Percentiles rank a stretch among this genome's conserved stretches.
These are phyloP conservation scores for Phaeophleospora eucalypticola DNA, from an alignment of 2,329 filamentous ascomycete genomes.

Conservation along the genomic window DNA sequence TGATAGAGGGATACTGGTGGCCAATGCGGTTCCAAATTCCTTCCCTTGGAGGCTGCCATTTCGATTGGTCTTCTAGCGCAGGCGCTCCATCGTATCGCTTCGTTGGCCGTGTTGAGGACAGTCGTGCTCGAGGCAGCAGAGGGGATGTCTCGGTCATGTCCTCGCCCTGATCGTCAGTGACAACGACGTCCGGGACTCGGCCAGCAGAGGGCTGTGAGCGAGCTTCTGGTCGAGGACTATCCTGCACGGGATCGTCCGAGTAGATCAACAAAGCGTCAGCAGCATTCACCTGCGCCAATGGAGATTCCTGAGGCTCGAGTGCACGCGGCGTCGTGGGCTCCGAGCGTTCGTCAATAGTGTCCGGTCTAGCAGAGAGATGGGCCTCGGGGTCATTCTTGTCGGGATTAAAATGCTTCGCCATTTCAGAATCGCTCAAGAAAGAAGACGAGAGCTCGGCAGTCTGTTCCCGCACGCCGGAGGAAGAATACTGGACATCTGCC, in stretches of 20 bases:
- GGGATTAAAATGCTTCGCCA: conserved; percentile 20
- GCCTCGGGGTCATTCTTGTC: conserved; percentile 5
- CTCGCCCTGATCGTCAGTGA: conserved; percentile 25
- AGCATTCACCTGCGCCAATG: conserved; percentile 4
- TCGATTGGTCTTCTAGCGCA: conserved; percentile 25
- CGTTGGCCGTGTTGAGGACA: conserved; percentile 19
- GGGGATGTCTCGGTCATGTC: conserved; percentile 30
- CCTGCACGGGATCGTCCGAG: conserved; percentile 5
- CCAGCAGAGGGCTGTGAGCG: neutral
- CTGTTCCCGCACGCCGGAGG: conserved; percentile 36
- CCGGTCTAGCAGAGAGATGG: conserved; percentile 14
- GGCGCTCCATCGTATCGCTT: conserved; percentile 19
- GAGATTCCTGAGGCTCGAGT: conserved; percentile 7
- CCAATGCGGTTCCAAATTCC: conserved; percentile 29
- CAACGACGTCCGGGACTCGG: conserved; percentile 26
- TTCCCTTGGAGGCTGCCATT: neutral
- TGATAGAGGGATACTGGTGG: conserved; percentile 28
- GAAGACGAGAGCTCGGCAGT: conserved; percentile 37
- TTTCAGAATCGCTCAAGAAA: conserved; percentile 34
- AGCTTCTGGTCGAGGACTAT: neutral
- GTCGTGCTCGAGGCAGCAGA: conserved; percentile 33
- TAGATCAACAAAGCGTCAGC: conserved; percentile 14
- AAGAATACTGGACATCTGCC: conserved; percentile 43
- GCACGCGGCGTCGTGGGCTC: conserved; percentile 30
- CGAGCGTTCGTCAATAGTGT: conserved; percentile 33